These are phyloP conservation scores for Globisporangium echinulatum DNA, from an alignment of 352 stramenopile genomes.

Conservation along the genomic window DNA sequence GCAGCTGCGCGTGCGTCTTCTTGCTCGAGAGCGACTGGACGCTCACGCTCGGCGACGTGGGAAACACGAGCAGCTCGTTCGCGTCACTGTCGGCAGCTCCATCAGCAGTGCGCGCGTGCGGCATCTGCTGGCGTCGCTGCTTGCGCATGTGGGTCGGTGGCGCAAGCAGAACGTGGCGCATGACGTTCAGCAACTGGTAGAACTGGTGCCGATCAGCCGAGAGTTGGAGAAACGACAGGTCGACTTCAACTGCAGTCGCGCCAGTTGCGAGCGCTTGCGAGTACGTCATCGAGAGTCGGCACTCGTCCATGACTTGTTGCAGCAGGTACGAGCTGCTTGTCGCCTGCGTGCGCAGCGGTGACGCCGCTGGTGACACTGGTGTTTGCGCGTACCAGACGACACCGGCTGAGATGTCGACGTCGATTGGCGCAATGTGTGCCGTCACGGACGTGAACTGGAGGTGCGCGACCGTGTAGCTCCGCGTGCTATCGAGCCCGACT, in stretches of 20 bases:
- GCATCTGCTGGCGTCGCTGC: constrained; percentile 11
- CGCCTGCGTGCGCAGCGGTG: constrained; percentile 2
- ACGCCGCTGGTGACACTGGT: constrained; percentile 2
- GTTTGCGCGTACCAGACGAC: constrained; percentile 67
- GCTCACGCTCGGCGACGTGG: constrained; percentile 17
- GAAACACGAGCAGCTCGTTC: constrained; percentile 25
- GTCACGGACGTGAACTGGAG: constrained; percentile 66
- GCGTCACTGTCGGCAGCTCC: constrained; percentile 15
- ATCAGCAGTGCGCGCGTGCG: constrained; percentile 1
- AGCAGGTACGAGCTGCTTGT: constrained; percentile 27
- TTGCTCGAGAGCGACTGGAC: constrained; percentile 26
- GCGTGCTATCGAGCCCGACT: constrained; percentile 39
- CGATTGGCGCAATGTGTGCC: constrained; percentile 59
- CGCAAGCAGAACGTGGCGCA: constrained; percentile 66
- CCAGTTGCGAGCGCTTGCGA: constrained; percentile 33
- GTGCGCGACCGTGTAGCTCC: constrained; percentile 43
- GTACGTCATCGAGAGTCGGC: constrained; percentile 53
- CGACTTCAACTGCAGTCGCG: constrained; percentile 42
- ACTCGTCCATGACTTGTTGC: constrained; percentile 79
- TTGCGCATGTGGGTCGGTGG: constrained; percentile 35
- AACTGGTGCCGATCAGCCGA: constrained; percentile 77
- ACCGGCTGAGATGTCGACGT: constrained; percentile 65
- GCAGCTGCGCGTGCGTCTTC: constrained; percentile 48
- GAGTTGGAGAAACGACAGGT: constrained; percentile 67
- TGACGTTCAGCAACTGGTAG: constrained; percentile 75